Base-by-base conservation (phyloP, 2,329 filamentous ascomycete species). In the Xylaria sp. region DNA sequence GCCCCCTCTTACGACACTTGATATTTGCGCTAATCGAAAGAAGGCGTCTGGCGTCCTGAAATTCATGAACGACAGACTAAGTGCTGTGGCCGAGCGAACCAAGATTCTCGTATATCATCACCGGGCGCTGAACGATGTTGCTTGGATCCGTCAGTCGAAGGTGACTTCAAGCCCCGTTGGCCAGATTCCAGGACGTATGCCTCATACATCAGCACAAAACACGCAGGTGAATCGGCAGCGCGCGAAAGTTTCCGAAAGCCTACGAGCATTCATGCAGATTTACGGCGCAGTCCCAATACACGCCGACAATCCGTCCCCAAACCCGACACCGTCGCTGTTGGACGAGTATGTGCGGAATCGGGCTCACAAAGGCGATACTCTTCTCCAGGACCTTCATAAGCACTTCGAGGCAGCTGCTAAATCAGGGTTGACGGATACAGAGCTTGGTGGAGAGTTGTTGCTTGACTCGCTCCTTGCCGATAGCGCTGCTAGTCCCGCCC, bases 401-500 rank as follows among this genome's bases (percentile, higher is more conserved):
- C 55, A 66, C 23, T 74, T 72, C 54, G 73, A 74, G 57, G 60
- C 56, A 4, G 58, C 68, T 7, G 59, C 67, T 4, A 71, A 72
- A 53, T 54, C 67, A 2, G 54, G 66, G 4, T 54, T 75, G 8
- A 65, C 66, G 1, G 69, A 74, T 31, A 58, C 53, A 13, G 70
- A 70, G 29, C 64, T 71, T 3, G 66, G 67, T 9, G 58, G 57
- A 11, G 68, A 69, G 31, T 63, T 71, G 17, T 53, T 73, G 7
- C 47, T 71, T 3, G 71, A 73, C 13, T 66, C 68, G 8, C 62
- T 75, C 11, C 37, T 69, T 11, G 65, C 70, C 4, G 73, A 74
- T 41, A 70, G 68, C 31, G 62, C 63, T 9, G 60, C 65, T 8
- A 65, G 66, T 19, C 52, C 47, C 15, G 27, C 49, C 13, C 29